Base-by-base conservation (phyloP, 345 rosid genomes). In the Eucalyptus sp. region DNA sequence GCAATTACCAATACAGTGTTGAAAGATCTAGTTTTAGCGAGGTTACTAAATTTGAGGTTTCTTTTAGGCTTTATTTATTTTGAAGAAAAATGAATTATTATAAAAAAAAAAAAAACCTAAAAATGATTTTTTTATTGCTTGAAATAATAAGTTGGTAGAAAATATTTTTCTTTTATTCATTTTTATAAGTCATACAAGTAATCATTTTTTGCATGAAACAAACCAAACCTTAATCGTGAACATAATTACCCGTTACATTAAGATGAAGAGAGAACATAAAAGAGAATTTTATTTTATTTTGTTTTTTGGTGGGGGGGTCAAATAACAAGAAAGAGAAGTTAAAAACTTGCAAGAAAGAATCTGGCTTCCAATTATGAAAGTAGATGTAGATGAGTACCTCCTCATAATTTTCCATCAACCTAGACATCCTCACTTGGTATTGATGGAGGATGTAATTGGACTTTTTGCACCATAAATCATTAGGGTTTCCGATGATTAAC, bases 291-390 rank as follows among this genome's bases (percentile, higher is more conserved):
- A 4, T 41, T 41, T 41, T 31, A 17, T 15, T n/a, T 64, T 60
- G 5, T 58, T 1, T 27, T 6, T 24, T 4, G 1, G 10, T 0
- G 10, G 10, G 58, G 56, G 58, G 58, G 24, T 68, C 79, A 9
- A 71, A 33, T 17, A 10, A 71, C 44, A 71, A 17, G 9, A 8
- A 33, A 71, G 44, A 71, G 44, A 71, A 71, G 22, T 17, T 71
- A 10, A 71, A 71, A 71, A 37, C 43, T 71, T 33, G 6, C 81
- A 33, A 33, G 44, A 71, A 10, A 71, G 27, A 2, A 37, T 76
- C 27, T 37, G 83, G 46, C 48, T 37, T 41, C 48, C 46, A 76
- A 37, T 37, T 20, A 76, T 37, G 83, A 76, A 76, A 76, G 83
- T 37, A 20, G 46, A 76, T 3, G 83, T 76, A 76, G 83, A 37